Base-by-base conservation (phyloP, 2,329 filamentous ascomycete species). In the Davidsoniella eucalypti region DNA sequence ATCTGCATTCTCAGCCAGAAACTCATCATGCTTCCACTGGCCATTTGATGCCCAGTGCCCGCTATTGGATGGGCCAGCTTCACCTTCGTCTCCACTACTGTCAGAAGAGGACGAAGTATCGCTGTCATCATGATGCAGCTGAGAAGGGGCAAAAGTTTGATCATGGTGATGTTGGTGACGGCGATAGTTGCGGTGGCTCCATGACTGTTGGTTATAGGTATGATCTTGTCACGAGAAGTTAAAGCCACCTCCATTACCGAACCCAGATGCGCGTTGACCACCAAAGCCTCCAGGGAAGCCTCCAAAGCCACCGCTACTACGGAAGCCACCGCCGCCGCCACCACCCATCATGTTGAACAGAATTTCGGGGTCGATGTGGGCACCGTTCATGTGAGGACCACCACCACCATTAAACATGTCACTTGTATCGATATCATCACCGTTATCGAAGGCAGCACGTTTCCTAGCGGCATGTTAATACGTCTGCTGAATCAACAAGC, bases 401-500 rank as follows among this genome's bases (percentile, higher is more conserved):
- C 71, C 72, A 51, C 75, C 75, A 44, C 78, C 77, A 49, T 78
- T 73, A 58, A 90, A 92, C 77, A 90, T 88, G 60, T 95, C 88
- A 47, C 79, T 75, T 3, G 86, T 84, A 61, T 95, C 90, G 52
- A 92, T 74, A 26, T 98, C 90, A 53, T 92, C 86, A 37, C 92
- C 92, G 57, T 82, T 92, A 62, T 98, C 90, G 62, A 94, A 98
- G 49, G 84, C 74, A 56, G 84, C 83, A 57, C 86, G 82, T 70
- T 94, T 96, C 66, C 83, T 87, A 54, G 44, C 42, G 39, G 40
- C 16, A 4, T 48, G 46, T 48, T 48, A 48, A 23, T 17, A 39
- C 58, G 26, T 75, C 23, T 10, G 18, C 26, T 25, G 12, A 44
- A 21, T 16, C 12, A n/a, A 42, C 5, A 8, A 42, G 8, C 2